Conservation (phyloP, 2,329 filamentous ascomycete species). For the Coniochaeta prunicola region DNA sequence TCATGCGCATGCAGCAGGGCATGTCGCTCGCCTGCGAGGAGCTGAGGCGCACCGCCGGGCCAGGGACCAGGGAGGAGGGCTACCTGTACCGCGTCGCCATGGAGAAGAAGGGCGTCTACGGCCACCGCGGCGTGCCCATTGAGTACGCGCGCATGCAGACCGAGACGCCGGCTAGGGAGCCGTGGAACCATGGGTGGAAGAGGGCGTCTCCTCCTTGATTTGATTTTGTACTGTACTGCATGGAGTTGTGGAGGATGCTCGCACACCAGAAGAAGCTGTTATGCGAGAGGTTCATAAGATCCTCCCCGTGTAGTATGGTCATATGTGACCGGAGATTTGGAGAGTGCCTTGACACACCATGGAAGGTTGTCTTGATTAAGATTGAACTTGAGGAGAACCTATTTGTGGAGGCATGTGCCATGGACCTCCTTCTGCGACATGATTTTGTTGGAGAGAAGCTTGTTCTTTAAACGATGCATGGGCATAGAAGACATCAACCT, state of each 20-base stretch:
- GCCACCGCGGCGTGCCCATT: conserved; percentile 68
- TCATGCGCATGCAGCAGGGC: conserved; percentile 71
- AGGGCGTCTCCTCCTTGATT: conserved; percentile 27
- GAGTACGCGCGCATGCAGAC: conserved; percentile 85
- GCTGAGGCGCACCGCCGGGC: conserved; percentile 54
- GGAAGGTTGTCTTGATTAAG: background rate
- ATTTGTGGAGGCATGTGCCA: background rate
- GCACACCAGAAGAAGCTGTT: no score
- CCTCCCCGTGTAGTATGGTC: background rate
- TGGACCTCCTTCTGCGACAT: no score
- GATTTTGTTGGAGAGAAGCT: background rate
- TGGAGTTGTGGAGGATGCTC: no score
- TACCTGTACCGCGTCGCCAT: conserved; percentile 81
- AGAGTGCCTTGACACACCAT: background rate
- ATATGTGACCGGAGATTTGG: background rate
- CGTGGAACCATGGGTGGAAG: conserved; percentile 96
- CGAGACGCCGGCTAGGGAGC: conserved; percentile 66
- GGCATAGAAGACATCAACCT: background rate
- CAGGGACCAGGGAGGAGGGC: conserved; percentile 52
- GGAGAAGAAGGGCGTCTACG: conserved; percentile 82
- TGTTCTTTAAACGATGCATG: background rate
- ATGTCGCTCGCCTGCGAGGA: conserved; percentile 86
- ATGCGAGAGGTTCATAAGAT: no score
- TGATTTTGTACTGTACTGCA: background rate
- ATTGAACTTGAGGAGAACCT: background rate